Evolutionary conservation across 805 yeast genomes (phyloP).

Genomic region (Candida methanosorbosa): DNA sequence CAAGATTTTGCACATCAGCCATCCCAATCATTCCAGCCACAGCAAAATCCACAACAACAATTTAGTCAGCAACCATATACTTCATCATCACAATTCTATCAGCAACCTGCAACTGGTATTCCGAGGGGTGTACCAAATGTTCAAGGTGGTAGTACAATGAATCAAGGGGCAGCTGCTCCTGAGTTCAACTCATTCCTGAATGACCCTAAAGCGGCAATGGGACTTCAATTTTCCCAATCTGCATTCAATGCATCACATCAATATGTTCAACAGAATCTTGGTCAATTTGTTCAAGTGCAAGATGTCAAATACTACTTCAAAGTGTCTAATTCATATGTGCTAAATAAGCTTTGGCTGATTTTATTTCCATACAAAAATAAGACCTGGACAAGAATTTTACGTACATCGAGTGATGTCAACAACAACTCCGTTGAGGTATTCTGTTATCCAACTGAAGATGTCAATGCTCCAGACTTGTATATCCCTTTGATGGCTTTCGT

Average conservation of each 20-base stretch:
- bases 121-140: no score
- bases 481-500: conserved; percentile 91
- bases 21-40: conserved; percentile 13
- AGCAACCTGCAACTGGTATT: no score
- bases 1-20: conserved; percentile 15
- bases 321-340: conserved; percentile 82
- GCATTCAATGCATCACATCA: conserved; percentile 79
- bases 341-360: conserved; percentile 61
- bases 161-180: no score
- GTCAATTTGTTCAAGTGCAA: conserved; percentile 37
- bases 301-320: conserved; percentile 82
- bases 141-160: no score
- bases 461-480: conserved; percentile 93
- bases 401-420: conserved; percentile 27
- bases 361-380: conserved; percentile 80
- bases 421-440: conserved; percentile 30
- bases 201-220: conserved; percentile 78
- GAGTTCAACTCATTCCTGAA: conserved; percentile 41
- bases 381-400: conserved; percentile 63
- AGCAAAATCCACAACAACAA: conserved; percentile 20
- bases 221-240: conserved; percentile 78
- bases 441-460: conserved; percentile 76
- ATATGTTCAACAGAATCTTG: conserved; percentile 66
- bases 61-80: conserved; percentile 13
- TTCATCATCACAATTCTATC: background rate